Evolutionary conservation across 768 basidiomycete species (phyloP), one percentile per base, ranked within the genome.

Genomic region (Tulasnella sp.): DNA sequence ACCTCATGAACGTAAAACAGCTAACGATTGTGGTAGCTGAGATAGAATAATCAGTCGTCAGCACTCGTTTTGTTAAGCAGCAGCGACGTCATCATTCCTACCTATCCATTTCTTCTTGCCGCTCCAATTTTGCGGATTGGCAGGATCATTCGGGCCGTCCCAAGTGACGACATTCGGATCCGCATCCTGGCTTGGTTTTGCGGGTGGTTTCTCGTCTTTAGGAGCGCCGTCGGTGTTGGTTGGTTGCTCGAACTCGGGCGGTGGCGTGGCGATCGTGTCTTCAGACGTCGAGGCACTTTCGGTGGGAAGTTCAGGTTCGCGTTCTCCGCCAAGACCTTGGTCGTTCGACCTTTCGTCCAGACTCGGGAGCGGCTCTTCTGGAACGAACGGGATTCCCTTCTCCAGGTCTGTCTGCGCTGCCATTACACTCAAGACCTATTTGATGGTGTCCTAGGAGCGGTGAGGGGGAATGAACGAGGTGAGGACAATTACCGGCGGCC

Each of bases 21-120:
- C 91, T 91, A 0, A 92, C 88, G 39, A 91, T 86, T n/a, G 87
- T 80, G 0, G 90, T 91, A 0, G 89, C 89, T 0, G 86, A 92
- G 70, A 32, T n/a, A 5, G 57, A 61, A 37, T 42, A 11, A 71
- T 13, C 42, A 16, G 20, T 67, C 10, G 37, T 70, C 44, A 37
- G 51, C 51, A 2, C 71, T n/a, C 26, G 23, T 77, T 37, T 44
- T 44, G 15, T 44, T 44, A 44, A 35, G 3, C 40, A 44, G 71
- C n/a, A 39, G 7, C n/a, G 20, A 18, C 11, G 16, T 10, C 5
- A 37, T 13, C 77, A 26, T 70, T 18, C 29, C 74, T 7, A 78
- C 32, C 67, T 42, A 69, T 26, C 79, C 23, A 51, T 35, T 39
- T 74, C 61, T 39, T 4, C 23, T 35, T 29, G 37, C 48, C 51